These are phyloP conservation scores for Euclidium syriacum DNA, from an alignment of 345 rosid genomes.

Conservation along the genomic window DNA sequence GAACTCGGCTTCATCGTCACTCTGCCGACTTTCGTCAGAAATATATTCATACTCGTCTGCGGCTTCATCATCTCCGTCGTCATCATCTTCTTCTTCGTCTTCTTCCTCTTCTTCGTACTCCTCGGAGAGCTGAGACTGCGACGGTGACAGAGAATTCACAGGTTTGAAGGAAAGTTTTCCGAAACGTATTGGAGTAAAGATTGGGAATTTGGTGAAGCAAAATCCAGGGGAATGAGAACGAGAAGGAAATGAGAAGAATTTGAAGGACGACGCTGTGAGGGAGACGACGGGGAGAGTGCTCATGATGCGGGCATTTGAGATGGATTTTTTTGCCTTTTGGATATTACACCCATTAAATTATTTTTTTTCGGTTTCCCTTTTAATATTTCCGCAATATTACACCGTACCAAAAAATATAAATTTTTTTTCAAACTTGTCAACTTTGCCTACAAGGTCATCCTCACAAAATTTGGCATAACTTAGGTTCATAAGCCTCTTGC, in stretches of 20 bases:
- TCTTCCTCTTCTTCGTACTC: constrained; percentile 43
- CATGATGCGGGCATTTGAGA: constrained; percentile 49
- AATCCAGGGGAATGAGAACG: constrained; percentile 23
- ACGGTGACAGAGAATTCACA: constrained; percentile 42
- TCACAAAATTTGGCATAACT: too few species aligned
- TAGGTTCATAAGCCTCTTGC: too few species aligned
- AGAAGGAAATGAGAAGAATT: constrained; percentile 22
- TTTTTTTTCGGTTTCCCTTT: too few species aligned
- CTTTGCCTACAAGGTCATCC: too few species aligned
- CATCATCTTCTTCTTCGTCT: constrained; percentile 44
- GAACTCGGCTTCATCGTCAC: constrained; percentile 49
- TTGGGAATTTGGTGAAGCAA: constrained; percentile 28
- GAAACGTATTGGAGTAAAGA: constrained; percentile 19
- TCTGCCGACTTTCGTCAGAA: constrained; percentile 35
- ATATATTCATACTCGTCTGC: constrained; percentile 41
- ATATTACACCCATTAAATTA: constrained; percentile 10
- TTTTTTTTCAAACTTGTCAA: too few species aligned
- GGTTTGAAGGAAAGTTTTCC: constrained; percentile 33
- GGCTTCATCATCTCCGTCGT: constrained; percentile 59
- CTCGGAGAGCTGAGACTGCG: constrained; percentile 54
- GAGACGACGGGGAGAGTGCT: constrained; percentile 44
- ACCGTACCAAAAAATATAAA: too few species aligned
- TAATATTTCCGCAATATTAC: too few species aligned
- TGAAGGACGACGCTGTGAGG: constrained; percentile 25
- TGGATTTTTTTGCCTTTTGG: constrained; percentile 21